These are phyloP conservation scores for Wickerhamiella occidentalis DNA, from an alignment of 805 yeast species.

Conservation along the genomic window DNA sequence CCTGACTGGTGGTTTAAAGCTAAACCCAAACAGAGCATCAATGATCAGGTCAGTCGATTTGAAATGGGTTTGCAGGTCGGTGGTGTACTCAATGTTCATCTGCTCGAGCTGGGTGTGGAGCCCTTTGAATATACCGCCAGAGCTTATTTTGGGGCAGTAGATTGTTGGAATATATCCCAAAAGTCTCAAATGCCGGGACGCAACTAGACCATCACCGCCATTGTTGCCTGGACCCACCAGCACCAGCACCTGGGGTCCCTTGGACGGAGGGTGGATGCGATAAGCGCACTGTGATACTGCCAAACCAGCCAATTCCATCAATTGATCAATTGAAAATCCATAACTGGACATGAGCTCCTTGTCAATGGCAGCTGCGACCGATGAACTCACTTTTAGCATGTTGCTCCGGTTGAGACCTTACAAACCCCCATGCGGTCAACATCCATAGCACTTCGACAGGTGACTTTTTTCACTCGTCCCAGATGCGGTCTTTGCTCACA, in stretches of 20 bases:
- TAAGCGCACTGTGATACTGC: slow-evolving; percentile 83
- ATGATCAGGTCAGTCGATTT: slow-evolving; percentile 39
- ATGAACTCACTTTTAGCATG: slow-evolving; percentile 22
- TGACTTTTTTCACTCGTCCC: slow-evolving; percentile 28
- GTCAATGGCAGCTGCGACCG: slow-evolving; percentile 65
- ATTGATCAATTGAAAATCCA: slow-evolving; percentile 71
- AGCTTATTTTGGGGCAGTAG: slow-evolving; percentile 63
- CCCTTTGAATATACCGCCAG: slow-evolving; percentile 45
- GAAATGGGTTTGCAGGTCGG: slow-evolving; percentile 30
- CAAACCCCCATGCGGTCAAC: slow-evolving; percentile 2
- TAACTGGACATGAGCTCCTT: slow-evolving; percentile 75
- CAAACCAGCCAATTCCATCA: slow-evolving; percentile 94
- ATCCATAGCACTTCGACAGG: not conserved
- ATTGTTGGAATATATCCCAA: slow-evolving; percentile 69
- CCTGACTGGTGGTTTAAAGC: slow-evolving; percentile 80
- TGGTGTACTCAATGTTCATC: slow-evolving; percentile 43
- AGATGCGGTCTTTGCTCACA: slow-evolving; percentile 29
- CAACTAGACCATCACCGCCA: slow-evolving; percentile 91
- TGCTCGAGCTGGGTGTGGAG: slow-evolving; percentile 55
- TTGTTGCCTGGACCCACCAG: slow-evolving; percentile 94
- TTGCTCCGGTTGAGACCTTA: not conserved
- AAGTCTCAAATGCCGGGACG: slow-evolving; percentile 76
- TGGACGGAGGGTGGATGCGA: slow-evolving; percentile 47
- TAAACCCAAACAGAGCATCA: slow-evolving; percentile 87
- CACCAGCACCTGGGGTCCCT: slow-evolving; percentile 43